Evolutionary conservation across 179 eudicot genomes (phyloP).

Genomic region (Beta macrorhiza): DNA sequence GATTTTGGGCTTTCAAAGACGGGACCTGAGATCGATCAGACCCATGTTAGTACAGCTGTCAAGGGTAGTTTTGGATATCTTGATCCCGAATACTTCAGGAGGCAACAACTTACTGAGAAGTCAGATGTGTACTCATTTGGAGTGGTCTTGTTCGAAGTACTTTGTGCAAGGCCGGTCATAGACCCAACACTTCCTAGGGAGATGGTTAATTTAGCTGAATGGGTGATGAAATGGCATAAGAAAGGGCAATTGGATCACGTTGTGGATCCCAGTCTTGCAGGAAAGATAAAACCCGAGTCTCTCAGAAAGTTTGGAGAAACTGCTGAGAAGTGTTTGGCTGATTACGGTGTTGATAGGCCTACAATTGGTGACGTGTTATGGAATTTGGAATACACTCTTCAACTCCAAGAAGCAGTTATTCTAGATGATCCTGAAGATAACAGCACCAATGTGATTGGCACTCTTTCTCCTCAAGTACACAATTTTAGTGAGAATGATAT

Average conservation of each 20-base stretch:
- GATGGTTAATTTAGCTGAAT: conserved; percentile 49
- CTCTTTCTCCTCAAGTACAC: conserved; percentile 33
- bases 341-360: conserved; percentile 49
- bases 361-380: conserved; percentile 54
- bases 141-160: conserved; percentile 49
- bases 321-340: conserved; percentile 50
- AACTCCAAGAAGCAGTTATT: conserved; percentile 39
- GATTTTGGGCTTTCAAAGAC: conserved; percentile 49
- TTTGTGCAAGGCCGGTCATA: conserved; percentile 49
- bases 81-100: conserved; percentile 51
- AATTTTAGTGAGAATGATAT: conserved; percentile 28
- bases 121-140: conserved; percentile 56
- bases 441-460: conserved; percentile 35
- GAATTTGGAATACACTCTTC: conserved; percentile 50
- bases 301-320: conserved; percentile 48
- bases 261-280: conserved; percentile 35
- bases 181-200: conserved; percentile 49
- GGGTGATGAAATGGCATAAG: conserved; percentile 50
- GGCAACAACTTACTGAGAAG: conserved; percentile 52
- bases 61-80: conserved; percentile 55
- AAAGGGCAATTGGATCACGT: conserved; percentile 46
- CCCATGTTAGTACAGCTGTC: conserved; percentile 54
- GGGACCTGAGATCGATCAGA: conserved; percentile 45
- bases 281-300: conserved; percentile 39
- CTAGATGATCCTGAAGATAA: conserved; percentile 38